Percentiles rank a stretch among this genome's conserved stretches.
Conservation (phyloP, 768 basidiomycete genomes). For the Boletus rubescentipes region DNA sequence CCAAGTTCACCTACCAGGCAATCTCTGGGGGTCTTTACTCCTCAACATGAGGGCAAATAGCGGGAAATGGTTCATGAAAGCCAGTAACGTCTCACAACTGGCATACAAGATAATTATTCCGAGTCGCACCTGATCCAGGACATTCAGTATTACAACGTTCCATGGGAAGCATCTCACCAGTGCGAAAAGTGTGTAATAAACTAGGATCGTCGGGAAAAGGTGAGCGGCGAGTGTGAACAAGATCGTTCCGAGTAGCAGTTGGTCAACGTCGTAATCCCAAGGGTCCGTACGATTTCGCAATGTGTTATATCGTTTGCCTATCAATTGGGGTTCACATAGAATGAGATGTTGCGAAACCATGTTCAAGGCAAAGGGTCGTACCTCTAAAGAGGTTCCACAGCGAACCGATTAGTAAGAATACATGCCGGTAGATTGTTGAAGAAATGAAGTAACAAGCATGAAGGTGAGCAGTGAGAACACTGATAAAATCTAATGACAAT, state of each 20-base stretch:
- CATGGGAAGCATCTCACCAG: conserved; percentile 37
- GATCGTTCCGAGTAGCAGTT: conserved; percentile 91
- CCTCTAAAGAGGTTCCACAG: conserved; percentile 93
- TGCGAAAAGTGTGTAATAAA: conserved; percentile 84
- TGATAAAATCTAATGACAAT: conserved; percentile 62
- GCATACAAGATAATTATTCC: conserved; percentile 60
- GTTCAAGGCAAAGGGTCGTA: conserved; percentile 27
- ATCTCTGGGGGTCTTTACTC: conserved; percentile 75
- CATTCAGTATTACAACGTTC: not conserved
- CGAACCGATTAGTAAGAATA: conserved; percentile 56
- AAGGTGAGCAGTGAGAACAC: conserved; percentile 69
- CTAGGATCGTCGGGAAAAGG: conserved; percentile 80
- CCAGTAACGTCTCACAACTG: conserved; percentile 59
- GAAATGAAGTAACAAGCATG: conserved; percentile 67
- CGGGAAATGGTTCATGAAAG: conserved; percentile 90
- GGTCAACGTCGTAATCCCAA: conserved; percentile 90
- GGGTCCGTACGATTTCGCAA: conserved; percentile 86
- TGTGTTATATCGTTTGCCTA: conserved; percentile 88
- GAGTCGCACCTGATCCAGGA: conserved; percentile 45
- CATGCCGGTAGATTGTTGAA: conserved; percentile 57
- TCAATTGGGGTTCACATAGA: not conserved
- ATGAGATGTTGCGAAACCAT: not conserved
- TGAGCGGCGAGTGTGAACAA: conserved; percentile 81
- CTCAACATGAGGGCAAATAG: conserved; percentile 85
- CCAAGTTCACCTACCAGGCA: conserved; percentile 59